phyloP scores from a whole-genome alignment of 805 yeast genomes.

The Spencermartinsiella europaea region DNA sequence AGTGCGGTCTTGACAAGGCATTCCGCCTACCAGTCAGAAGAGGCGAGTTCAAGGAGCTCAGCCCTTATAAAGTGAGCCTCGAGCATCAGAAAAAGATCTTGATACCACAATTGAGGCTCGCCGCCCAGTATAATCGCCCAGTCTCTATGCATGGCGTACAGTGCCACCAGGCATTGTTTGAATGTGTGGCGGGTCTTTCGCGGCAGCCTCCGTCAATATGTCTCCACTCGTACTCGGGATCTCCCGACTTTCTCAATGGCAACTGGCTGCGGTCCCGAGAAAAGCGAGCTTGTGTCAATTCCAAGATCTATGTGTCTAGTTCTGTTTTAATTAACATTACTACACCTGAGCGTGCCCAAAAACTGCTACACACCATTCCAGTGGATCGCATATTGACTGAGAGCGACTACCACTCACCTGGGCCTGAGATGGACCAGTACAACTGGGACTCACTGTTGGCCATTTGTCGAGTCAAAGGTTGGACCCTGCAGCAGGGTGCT shows the following conservation, averaged over 20 bases:
- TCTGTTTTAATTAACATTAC: conserved; percentile 45
- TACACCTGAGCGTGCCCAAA: conserved; percentile 28
- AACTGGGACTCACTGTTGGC: conserved; percentile 9
- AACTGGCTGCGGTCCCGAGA: conserved; percentile 20
- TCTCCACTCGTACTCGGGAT: conserved; percentile 84
- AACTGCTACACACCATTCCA: conserved; percentile 34
- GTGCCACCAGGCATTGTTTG: conserved; percentile 59
- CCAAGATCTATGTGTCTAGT: conserved; percentile 46
- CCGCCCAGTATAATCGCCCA: conserved; percentile 43
- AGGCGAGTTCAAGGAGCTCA: conserved; percentile 24
- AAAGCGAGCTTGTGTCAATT: conserved; percentile 4
- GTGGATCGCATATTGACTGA: conserved; percentile 41
- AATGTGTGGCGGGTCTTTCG: conserved; percentile 30
- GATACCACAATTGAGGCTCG: conserved; percentile 47
- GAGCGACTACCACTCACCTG: conserved; percentile 43
- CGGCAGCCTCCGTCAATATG: conserved; percentile 40
- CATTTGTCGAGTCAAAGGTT: conserved; percentile 3
- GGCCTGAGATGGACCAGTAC: conserved; percentile 23
- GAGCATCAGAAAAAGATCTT: conserved; percentile 63
- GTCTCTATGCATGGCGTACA: conserved; percentile 84
- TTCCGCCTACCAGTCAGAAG: conserved; percentile 65
- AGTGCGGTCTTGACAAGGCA: conserved; percentile 81
- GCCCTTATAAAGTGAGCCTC: conserved; percentile 51
- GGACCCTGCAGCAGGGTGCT: conserved; percentile 9
- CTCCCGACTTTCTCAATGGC: conserved; percentile 47